Evolutionary conservation across 2,329 filamentous ascomycete genomes (phyloP).

Genomic region (Cladophialophora carrionii): DNA sequence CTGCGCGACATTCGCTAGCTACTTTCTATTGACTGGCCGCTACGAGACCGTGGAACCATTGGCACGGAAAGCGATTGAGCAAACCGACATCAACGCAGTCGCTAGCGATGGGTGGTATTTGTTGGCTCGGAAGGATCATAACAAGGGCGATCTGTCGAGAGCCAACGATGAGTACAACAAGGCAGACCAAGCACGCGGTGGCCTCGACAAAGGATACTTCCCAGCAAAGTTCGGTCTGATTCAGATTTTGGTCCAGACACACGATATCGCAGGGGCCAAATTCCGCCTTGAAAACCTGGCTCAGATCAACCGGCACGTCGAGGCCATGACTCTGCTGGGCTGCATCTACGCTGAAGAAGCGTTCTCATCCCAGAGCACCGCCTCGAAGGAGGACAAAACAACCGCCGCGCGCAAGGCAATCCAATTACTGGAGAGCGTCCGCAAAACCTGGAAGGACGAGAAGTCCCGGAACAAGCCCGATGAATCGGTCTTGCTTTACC

Average conservation of each 20-base stretch:
- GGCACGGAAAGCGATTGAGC: conserved; percentile 89
- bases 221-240: conserved; percentile 94
- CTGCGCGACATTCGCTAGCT: conserved; percentile 85
- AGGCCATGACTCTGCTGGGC: conserved; percentile 89
- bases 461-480: conserved; percentile 68
- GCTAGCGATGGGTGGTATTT: conserved; percentile 98
- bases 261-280: conserved; percentile 88
- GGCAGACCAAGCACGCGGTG: conserved; percentile 88
- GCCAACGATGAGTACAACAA: conserved; percentile 86
- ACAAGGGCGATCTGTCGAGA: conserved; percentile 71
- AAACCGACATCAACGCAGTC: conserved; percentile 93
- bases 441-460: conserved; percentile 86
- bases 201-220: conserved; percentile 84
- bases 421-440: conserved; percentile 78
- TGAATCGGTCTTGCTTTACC: conserved; percentile 83
- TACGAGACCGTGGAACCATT: conserved; percentile 81
- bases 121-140: conserved; percentile 87
- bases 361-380: conserved; percentile 73
- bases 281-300: conserved; percentile 86
- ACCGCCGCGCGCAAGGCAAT: conserved; percentile 85
- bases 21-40: conserved; percentile 82
- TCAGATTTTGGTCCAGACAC: conserved; percentile 77
- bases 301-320: conserved; percentile 77
- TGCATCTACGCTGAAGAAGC: conserved; percentile 94
- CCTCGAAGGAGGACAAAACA: conserved; percentile 88